Conservation (phyloP, 306 rosid genomes). For the Abrus precatorius region DNA sequence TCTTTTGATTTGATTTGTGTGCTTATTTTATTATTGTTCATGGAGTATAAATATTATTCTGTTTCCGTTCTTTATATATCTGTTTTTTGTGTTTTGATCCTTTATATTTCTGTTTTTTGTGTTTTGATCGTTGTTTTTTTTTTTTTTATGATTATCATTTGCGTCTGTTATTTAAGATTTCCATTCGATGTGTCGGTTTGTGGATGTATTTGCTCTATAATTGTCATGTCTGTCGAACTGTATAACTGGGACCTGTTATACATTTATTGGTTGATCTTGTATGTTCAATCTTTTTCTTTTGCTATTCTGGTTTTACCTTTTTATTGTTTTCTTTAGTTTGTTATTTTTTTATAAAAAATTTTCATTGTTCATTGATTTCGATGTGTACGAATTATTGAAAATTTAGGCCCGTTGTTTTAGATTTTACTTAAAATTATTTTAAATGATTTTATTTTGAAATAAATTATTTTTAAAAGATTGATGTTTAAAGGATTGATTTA, state of each 20-base stretch:
- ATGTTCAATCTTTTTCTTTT: background rate
- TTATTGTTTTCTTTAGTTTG: background rate
- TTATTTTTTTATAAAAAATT: background rate
- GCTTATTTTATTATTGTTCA: background rate
- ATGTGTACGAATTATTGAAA: background rate
- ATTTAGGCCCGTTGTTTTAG: background rate
- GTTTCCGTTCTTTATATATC: too few relatives aligned
- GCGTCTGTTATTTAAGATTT: background rate
- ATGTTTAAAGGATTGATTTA: too few relatives aligned
- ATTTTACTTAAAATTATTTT: too few relatives aligned
- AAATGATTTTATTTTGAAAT: too few relatives aligned
- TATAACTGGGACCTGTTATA: conserved; percentile 10
- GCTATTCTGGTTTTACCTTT: background rate
- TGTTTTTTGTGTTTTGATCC: background rate
- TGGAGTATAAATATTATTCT: background rate
- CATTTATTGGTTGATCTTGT: background rate
- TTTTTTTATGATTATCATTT: background rate
- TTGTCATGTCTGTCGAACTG: background rate
- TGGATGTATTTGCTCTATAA: background rate
- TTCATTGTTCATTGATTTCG: background rate
- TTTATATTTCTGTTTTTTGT: background rate
- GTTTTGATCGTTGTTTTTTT: background rate
- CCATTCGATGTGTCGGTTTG: background rate
- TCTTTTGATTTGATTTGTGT: background rate
- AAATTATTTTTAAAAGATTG: too few relatives aligned